Conservation (phyloP, 1,284 basidiomycete species). For the Cutaneotrichosporon curvatum region DNA sequence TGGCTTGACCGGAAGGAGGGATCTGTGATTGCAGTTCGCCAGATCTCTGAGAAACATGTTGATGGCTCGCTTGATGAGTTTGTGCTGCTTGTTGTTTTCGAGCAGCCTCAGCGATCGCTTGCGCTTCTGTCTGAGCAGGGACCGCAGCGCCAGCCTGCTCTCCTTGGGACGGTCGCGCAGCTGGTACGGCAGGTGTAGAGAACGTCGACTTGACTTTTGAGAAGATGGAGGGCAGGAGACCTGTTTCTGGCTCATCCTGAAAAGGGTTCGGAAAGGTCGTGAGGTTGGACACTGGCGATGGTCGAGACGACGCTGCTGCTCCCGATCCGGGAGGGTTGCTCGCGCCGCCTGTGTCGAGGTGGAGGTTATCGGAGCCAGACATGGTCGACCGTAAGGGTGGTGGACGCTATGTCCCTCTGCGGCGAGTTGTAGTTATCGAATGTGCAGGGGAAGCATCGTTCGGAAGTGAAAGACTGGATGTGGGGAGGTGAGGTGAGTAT, state of each 20-base stretch:
- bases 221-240: constrained; percentile 40
- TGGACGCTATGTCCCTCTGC: no score
- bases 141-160: background rate
- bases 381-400: background rate
- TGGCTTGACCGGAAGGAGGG: no score
- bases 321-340: background rate
- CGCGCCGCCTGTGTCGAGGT: constrained; percentile 7
- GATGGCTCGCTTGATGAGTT: no score
- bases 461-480: no score
- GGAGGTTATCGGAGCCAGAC: constrained; percentile 6
- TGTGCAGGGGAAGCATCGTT: background rate
- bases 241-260: constrained; percentile 44
- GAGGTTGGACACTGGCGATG: constrained; percentile 14
- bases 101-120: constrained; percentile 36
- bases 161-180: background rate
- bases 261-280: constrained; percentile 45
- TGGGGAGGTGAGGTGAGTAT: no score
- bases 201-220: constrained; percentile 45
- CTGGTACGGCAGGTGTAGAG: constrained; percentile 13
- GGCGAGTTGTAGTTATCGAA: background rate
- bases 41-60: no score
- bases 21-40: no score
- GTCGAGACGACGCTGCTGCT: constrained; percentile 3
- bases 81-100: constrained; percentile 7
- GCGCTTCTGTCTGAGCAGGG: constrained; percentile 33